These are phyloP conservation scores for Daedalea quercina DNA, from an alignment of 768 basidiomycete species.

Conservation along the genomic window DNA sequence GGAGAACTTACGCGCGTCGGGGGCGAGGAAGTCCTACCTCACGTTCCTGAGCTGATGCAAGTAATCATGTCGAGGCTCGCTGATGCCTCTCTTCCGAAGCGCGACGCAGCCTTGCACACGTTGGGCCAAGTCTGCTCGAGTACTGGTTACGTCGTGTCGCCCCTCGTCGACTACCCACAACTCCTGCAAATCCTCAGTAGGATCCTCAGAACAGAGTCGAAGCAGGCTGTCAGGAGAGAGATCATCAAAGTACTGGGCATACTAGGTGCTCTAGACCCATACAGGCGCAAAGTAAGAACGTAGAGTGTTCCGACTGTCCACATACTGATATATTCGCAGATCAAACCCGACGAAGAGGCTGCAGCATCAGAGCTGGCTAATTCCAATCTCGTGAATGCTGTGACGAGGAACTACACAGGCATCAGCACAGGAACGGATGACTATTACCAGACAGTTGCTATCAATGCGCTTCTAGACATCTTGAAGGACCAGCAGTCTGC, in stretches of 20 bases:
- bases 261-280: constrained; percentile 93
- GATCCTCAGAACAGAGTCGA: constrained; percentile 78
- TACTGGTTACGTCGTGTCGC: constrained; percentile 90
- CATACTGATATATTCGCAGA: constrained; percentile 25
- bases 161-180: constrained; percentile 87
- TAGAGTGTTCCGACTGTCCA: background rate
- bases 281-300: constrained; percentile 76
- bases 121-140: constrained; percentile 94
- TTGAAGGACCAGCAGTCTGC: constrained; percentile 84
- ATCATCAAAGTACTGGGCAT: constrained; percentile 94
- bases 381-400: constrained; percentile 42
- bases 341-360: constrained; percentile 57
- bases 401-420: constrained; percentile 57
- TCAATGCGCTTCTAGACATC: constrained; percentile 80
- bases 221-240: constrained; percentile 68
- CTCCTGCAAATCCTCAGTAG: constrained; percentile 80
- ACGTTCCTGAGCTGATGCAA: constrained; percentile 83
- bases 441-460: constrained; percentile 95
- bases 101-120: constrained; percentile 91
- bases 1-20: constrained; percentile 92
- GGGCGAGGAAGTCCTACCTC: constrained; percentile 81
- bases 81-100: constrained; percentile 84
- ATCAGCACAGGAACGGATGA: constrained; percentile 74
- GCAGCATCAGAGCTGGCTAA: constrained; percentile 37
- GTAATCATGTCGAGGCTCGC: constrained; percentile 84